Percentiles rank a stretch among this genome's conserved stretches.
phyloP scores from a whole-genome alignment of 2,329 filamentous ascomycete species.

The Cylindrodendrum hubeiense region DNA sequence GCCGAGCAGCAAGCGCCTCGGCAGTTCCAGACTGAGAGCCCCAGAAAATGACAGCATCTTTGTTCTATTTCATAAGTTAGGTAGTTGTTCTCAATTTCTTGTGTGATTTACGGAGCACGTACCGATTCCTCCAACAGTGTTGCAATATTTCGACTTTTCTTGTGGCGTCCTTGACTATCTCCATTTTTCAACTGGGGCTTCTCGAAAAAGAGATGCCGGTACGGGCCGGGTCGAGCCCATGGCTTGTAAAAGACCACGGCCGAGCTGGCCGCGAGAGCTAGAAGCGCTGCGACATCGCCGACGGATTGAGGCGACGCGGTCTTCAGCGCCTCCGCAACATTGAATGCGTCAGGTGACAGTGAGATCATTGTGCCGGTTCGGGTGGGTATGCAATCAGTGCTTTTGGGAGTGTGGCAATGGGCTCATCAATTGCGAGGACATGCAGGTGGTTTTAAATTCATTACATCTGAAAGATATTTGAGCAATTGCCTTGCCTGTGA shows the following conservation, averaged over 20 bases:
- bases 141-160: slow-evolving; percentile 59
- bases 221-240: slow-evolving; percentile 64
- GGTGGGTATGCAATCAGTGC: slow-evolving; percentile 25
- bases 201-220: slow-evolving; percentile 62
- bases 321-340: slow-evolving; percentile 24
- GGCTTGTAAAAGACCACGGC: slow-evolving; percentile 54
- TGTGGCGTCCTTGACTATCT: slow-evolving; percentile 37
- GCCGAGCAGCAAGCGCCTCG: slow-evolving; percentile 87
- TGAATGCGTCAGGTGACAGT: neutral
- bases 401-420: too few species aligned
- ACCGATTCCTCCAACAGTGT: slow-evolving; percentile 45
- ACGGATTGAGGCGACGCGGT: slow-evolving; percentile 36
- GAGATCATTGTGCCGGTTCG: neutral
- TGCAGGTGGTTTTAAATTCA: too few species aligned
- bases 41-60: slow-evolving; percentile 80
- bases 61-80: too few species aligned
- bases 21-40: slow-evolving; percentile 94
- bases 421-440: too few species aligned
- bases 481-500: too few species aligned
- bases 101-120: slow-evolving; percentile 17
- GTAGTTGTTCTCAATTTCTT: too few species aligned
- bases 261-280: slow-evolving; percentile 34
- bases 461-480: too few species aligned
- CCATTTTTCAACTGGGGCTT: slow-evolving; percentile 53
- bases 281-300: slow-evolving; percentile 40